Evolutionary conservation across 805 yeast genomes (phyloP).

Genomic region (Candida quercuum): DNA sequence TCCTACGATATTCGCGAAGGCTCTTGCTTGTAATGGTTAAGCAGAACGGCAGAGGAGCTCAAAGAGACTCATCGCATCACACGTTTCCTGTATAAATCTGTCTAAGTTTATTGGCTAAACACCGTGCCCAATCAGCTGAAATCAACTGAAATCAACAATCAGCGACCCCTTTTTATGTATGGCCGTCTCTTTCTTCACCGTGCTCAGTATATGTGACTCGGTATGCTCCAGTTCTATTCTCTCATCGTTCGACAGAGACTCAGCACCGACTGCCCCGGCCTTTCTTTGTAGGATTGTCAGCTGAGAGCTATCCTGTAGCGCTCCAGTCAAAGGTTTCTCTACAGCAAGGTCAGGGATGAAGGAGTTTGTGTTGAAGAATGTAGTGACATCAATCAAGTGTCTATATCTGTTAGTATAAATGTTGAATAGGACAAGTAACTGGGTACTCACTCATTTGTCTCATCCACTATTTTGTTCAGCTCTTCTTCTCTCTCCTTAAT

Average conservation of each 20-base stretch:
- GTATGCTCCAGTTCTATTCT: conserved; percentile 9
- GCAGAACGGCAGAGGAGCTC: too few relatives aligned
- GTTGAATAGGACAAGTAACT: too few relatives aligned
- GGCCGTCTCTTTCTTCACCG: conserved; percentile 9
- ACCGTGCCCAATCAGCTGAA: neutral
- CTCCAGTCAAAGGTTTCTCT: conserved; percentile 11
- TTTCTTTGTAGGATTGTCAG: conserved; percentile 6
- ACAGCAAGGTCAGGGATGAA: conserved; percentile 10
- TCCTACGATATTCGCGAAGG: too few relatives aligned
- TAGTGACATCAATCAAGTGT: conserved; percentile 19
- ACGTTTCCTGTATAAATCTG: too few relatives aligned
- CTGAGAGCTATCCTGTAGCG: neutral
- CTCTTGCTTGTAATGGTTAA: too few relatives aligned
- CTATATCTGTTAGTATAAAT: conserved; percentile 3
- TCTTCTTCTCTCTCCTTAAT: conserved; percentile 37
- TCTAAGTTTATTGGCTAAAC: neutral
- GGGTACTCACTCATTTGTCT: conserved; percentile 23
- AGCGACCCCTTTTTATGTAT: conserved; percentile 17
- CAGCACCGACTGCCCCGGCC: neutral
- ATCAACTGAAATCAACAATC: conserved; percentile 13
- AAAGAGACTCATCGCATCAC: too few relatives aligned
- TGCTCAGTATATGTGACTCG: conserved; percentile 9
- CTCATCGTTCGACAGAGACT: conserved; percentile 9
- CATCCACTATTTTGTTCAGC: conserved; percentile 40
- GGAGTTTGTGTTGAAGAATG: conserved; percentile 16